phyloP scores from a whole-genome alignment of 202 grass and related monocot genomes.

The Dendrocalamus latiflorus region DNA sequence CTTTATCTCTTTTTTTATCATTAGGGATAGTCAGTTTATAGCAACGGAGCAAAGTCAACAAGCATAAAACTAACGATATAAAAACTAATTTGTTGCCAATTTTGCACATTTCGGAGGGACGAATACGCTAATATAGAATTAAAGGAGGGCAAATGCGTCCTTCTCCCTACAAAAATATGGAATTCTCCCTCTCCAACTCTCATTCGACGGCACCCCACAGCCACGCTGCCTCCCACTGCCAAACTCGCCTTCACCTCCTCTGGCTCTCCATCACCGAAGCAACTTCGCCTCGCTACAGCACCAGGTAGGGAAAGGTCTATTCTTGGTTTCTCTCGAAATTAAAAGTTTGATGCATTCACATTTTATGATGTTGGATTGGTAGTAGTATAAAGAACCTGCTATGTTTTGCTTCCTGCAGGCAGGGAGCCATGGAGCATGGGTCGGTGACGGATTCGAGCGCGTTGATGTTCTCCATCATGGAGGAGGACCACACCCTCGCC shows the following conservation, averaged over 20 bases:
- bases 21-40: neutral
- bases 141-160: too few species aligned
- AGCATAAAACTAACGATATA: too few species aligned
- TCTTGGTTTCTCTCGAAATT: neutral
- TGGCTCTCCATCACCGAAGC: neutral
- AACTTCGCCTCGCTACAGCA: neutral
- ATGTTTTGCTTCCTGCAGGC: neutral
- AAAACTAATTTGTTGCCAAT: too few species aligned
- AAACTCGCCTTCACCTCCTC: neutral
- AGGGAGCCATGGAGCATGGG: slow-evolving; percentile 67
- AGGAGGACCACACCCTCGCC: slow-evolving; percentile 87
- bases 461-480: slow-evolving; percentile 73
- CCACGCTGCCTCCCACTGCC: neutral
- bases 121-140: too few species aligned
- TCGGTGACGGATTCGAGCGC: slow-evolving; percentile 43
- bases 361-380: neutral
- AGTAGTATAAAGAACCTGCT: neutral
- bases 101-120: too few species aligned
- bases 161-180: too few species aligned
- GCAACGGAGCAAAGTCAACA: too few species aligned
- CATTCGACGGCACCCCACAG: too few species aligned
- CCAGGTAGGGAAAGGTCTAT: neutral
- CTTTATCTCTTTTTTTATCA: too few species aligned
- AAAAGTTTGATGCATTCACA: neutral
- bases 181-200: too few species aligned